phyloP scores from a whole-genome alignment of 2,329 filamentous ascomycete species.

The Colletotrichum tamarilloi region DNA sequence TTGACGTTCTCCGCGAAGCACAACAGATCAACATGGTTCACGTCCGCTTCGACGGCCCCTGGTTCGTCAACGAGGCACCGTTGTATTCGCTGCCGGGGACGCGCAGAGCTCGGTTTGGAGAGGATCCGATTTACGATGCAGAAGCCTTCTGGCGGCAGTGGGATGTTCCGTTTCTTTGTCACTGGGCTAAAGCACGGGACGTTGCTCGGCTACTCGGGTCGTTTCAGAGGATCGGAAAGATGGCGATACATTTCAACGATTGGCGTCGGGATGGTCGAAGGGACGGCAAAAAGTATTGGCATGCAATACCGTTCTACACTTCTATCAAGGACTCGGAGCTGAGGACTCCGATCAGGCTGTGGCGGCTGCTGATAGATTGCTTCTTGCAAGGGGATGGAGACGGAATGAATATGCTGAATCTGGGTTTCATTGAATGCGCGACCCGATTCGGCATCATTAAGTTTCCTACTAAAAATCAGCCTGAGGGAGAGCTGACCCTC shows the following conservation, averaged over 20 bases:
- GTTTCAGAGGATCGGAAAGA: background rate
- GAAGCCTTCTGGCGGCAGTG: background rate
- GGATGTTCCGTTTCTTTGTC: background rate
- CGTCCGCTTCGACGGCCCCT: background rate
- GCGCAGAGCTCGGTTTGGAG: background rate
- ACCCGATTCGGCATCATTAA: background rate
- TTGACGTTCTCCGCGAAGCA: background rate
- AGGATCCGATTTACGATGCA: background rate
- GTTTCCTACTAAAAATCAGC: background rate
- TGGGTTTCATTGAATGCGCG: fast-evolving
- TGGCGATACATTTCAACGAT: background rate
- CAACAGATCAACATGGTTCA: background rate
- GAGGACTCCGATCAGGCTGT: background rate
- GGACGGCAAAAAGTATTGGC: background rate
- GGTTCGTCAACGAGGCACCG: background rate
- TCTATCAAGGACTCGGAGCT: background rate
- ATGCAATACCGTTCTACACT: background rate
- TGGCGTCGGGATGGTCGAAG: background rate
- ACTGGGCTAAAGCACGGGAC: background rate
- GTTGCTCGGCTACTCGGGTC: background rate
- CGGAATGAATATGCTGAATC: background rate
- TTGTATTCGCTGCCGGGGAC: background rate
- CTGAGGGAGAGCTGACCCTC: too few species aligned
- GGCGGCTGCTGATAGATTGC: background rate
- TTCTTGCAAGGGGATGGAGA: background rate